phyloP scores from a whole-genome alignment of 2,329 filamentous ascomycete genomes.

The Verticillium nonalfalfae region DNA sequence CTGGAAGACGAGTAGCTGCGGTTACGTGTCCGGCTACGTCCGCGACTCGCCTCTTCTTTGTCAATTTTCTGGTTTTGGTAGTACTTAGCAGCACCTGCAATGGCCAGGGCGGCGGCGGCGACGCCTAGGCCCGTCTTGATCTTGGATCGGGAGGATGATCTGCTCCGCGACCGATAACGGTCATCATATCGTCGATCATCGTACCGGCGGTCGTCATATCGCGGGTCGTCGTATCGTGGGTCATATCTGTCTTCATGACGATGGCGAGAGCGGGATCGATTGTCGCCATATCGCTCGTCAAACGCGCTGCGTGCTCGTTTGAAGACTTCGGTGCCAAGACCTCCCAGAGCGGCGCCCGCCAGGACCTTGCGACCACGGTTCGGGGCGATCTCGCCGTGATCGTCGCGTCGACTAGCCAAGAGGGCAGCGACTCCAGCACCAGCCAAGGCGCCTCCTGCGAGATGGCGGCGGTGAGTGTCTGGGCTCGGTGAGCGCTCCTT shows the following conservation, averaged over 20 bases:
- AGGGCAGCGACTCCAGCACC: slow-evolving; percentile 57
- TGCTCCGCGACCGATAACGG: slow-evolving; percentile 21
- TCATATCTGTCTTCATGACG: slow-evolving; percentile 14
- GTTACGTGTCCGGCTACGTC: slow-evolving; percentile 43
- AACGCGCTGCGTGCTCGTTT: slow-evolving; percentile 56
- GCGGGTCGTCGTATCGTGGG: slow-evolving; percentile 15
- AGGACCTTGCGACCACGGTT: slow-evolving; percentile 52
- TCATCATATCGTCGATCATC: slow-evolving; percentile 35
- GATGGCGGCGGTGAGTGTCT: slow-evolving; percentile 49
- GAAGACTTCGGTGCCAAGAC: slow-evolving; percentile 54
- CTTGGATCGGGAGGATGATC: slow-evolving; percentile 24
- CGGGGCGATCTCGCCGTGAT: slow-evolving; percentile 41
- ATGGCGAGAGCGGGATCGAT: slow-evolving; percentile 11
- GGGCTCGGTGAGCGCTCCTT: slow-evolving; percentile 44
- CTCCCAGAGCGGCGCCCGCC: slow-evolving; percentile 56
- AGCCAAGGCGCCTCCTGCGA: slow-evolving; percentile 59
- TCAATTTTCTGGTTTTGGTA: slow-evolving; percentile 54
- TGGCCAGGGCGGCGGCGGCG: slow-evolving; percentile 56
- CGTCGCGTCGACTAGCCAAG: slow-evolving; percentile 46
- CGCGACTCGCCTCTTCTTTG: slow-evolving; percentile 51
- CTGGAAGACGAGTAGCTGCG: slow-evolving; percentile 33
- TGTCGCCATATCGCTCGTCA: slow-evolving; percentile 39
- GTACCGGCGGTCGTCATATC: slow-evolving; percentile 37
- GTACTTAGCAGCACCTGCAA: slow-evolving; percentile 60
- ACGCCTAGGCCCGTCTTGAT: slow-evolving; percentile 57